These are phyloP conservation scores for Termitomyces sp. DNA, from an alignment of 1,284 basidiomycete genomes.

Conservation along the genomic window DNA sequence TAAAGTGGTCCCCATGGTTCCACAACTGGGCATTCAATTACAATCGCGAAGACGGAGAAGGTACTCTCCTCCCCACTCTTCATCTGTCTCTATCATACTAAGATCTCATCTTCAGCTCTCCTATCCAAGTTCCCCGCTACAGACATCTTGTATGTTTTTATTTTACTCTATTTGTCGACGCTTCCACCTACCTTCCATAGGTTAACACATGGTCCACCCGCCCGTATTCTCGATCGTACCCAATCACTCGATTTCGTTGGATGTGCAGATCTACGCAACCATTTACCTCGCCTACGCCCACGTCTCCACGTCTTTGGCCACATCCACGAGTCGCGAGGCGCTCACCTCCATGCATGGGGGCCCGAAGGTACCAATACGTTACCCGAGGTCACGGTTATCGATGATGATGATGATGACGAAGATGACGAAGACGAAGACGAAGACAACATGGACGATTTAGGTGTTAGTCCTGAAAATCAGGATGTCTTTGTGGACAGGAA, in stretches of 20 bases:
- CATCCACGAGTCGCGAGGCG: conserved; percentile 61
- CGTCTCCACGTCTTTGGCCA: conserved; percentile 59
- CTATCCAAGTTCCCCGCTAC: conserved; percentile 7
- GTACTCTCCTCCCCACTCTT: background rate
- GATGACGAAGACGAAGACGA: background rate
- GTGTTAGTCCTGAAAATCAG: background rate
- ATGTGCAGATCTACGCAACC: conserved; percentile 35
- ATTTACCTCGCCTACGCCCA: conserved; percentile 35
- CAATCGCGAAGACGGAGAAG: conserved; percentile 18
- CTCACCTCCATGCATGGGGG: conserved; percentile 32
- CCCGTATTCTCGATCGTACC: conserved; percentile 41
- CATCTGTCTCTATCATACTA: background rate
- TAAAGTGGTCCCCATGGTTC: conserved; percentile 40
- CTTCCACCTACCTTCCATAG: background rate
- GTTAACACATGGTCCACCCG: conserved; percentile 55
- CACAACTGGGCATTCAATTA: conserved; percentile 37
- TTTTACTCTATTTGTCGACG: background rate
- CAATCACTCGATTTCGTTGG: conserved; percentile 31
- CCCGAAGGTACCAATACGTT: conserved; percentile 4
- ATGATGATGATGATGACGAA: conserved; percentile 9
- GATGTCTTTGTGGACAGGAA: background rate
- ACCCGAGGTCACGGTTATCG: conserved; percentile 16
- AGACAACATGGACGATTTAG: background rate
- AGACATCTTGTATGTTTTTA: conserved; percentile 12
- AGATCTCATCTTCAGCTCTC: conserved; percentile 6